Evolutionary conservation across 495 filamentous ascomycete genomes (phyloP), one percentile per base, ranked within the genome.

Genomic region (Neurospora sublineolata): DNA sequence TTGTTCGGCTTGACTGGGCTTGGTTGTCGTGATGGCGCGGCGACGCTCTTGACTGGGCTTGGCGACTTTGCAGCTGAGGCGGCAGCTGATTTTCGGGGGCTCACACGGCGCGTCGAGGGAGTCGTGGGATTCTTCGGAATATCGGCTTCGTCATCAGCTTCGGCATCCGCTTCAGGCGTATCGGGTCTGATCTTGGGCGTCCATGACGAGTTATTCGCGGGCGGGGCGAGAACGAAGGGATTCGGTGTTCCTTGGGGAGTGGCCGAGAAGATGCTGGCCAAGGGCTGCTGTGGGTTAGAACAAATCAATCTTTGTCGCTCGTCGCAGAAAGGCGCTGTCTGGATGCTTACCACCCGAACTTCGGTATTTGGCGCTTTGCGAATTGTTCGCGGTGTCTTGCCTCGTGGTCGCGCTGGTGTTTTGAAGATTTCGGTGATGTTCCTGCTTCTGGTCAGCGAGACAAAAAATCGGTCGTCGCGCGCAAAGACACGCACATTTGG

Each of bases 361-460:
- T 92, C 91, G 70, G 85, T 80, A 8, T 84, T 80, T 76, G 88
- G 87, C 36, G 82, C 85, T 80, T 95, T 97, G 64, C 92, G 86
- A 16, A 84, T 84, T 3, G 94, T 97, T 67, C 93, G 87, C 42
- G 95, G 94, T 8, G 95, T 97, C 83, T 96, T 97, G 71, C 94
- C 95, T 73, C 93, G 88, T 82, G 97, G 82, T 75, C 96, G 97
- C 30, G 94, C 94, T 3, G 95, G 95, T 5, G 95, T 98, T 77
- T 99, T 99, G 83, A 98, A 97, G 3, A 94, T 87, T 73, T 98
- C 96, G 37, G 92, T 86, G 70, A 98, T 89, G 79, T 94, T 94
- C 68, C 92, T 94, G 75, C 71, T 67, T 67, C 3, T 42, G 10
- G 69, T 69, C 72, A 75, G 71, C 27, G 1, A 60, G 33, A 20